A percentile compares a stretch with the other conserved stretches of the same genome.
Evolutionary conservation across 352 stramenopile genomes (phyloP).

Genomic region (Blastocystis sp.): DNA sequence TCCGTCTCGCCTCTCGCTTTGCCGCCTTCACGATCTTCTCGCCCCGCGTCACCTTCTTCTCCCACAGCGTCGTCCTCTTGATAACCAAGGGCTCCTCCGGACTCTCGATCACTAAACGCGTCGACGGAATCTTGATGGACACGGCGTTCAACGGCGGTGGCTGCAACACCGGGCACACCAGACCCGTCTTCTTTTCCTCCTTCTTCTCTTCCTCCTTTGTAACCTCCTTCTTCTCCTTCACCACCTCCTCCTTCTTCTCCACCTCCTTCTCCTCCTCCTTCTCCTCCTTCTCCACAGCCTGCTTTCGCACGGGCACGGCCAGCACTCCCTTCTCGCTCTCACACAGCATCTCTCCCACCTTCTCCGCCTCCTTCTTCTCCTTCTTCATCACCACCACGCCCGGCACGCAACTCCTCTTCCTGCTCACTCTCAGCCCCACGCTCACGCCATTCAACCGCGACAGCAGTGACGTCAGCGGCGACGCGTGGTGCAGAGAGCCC

Average conservation of each 20-base stretch:
- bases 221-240: neutral
- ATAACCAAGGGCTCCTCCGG: neutral
- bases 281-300: neutral
- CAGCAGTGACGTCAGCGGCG: neutral
- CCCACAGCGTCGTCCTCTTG: neutral
- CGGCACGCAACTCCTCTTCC: neutral
- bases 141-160: neutral
- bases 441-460: neutral
- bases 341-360: neutral
- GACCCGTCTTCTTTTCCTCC: slow-evolving; percentile 13
- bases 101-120: neutral
- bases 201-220: neutral
- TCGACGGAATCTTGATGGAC: neutral
- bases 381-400: neutral
- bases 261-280: slow-evolving; percentile 3
- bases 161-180: neutral
- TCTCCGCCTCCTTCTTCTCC: neutral
- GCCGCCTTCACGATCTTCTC: neutral
- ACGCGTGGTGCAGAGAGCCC: neutral
- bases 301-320: neutral
- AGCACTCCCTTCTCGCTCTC: neutral
- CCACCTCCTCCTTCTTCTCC: slow-evolving; percentile 19
- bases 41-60: neutral
- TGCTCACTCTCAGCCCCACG: neutral
- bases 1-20: neutral